Base-by-base conservation (phyloP, 192 early-diverging fungal genomes). In the Dissophora globulifera region DNA sequence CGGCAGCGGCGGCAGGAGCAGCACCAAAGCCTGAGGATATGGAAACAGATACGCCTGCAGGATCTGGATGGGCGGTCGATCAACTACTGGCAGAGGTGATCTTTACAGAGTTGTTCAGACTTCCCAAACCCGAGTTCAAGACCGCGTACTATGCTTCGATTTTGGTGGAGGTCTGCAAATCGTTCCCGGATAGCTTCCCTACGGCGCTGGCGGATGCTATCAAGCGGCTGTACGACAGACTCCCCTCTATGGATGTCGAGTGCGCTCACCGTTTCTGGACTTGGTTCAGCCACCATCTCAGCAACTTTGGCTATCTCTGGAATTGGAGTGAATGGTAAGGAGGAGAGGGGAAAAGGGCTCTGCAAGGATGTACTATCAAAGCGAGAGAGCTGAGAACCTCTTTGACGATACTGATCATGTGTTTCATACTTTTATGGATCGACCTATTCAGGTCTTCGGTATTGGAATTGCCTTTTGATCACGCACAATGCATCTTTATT, bases 231-330 rank as follows among this genome's bases (percentile, higher is more conserved):
- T 94, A 88, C 65, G 81, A 83, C 8, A 78, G 91, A 48, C 61
- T 95, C 33, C 84, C 85, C 54, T 82, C 82, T 1, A 87, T 92
- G 89, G 97, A 99, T 75, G 87, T 92, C 31, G 95, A 96, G 78
- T 91, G 89, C 69, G 83, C 95, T 29, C 83, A 90, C 69, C 83
- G 96, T 26, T 84, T 98, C 45, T 86, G 87, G 57, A 91, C 91
- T 63, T 97, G 93, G 93, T 93, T 99, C 81, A 86, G 92, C 0
- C 88, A 93, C 54, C 95, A 96, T 79, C 79, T 99, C 49, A 95
- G 94, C 75, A 98, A 98, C 81, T 95, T 97, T 86, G 89, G 84
- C 13, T 96, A 90, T 79, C 82, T 86, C 26, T 97, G 95, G 95
- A 88, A 92, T 64, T 97, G 95, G 95, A 55, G 67, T 25, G 90